phyloP scores from a whole-genome alignment of 352 stramenopile genomes.

The Pythium coloratum region DNA sequence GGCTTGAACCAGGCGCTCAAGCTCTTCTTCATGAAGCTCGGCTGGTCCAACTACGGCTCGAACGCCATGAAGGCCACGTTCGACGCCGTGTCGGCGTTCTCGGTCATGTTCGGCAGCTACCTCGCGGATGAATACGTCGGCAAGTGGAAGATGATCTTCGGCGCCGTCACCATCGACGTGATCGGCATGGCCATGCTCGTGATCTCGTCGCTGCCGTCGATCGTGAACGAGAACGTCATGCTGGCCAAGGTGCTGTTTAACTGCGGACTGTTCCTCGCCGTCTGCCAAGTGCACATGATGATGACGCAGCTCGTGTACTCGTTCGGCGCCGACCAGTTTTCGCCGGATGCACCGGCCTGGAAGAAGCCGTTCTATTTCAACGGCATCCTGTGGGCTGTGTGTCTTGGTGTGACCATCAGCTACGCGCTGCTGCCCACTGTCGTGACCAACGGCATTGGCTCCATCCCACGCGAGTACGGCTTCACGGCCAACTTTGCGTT shows the following conservation, averaged over 20 bases:
- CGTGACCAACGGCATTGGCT: constrained; percentile 36
- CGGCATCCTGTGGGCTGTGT: constrained; percentile 55
- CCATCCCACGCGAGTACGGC: constrained; percentile 43
- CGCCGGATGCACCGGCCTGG: constrained; percentile 16
- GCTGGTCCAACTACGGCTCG: constrained; percentile 26
- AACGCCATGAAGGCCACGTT: constrained; percentile 34
- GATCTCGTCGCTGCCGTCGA: constrained; percentile 27
- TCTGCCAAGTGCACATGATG: constrained; percentile 22
- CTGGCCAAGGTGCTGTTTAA: constrained; percentile 25
- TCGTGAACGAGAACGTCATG: neutral
- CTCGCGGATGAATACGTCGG: constrained; percentile 32
- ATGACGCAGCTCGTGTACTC: constrained; percentile 32
- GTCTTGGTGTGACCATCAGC: constrained; percentile 43
- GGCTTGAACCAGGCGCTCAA: constrained; percentile 34
- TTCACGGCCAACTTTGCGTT: constrained; percentile 49
- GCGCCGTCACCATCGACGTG: constrained; percentile 19
- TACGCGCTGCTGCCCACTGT: constrained; percentile 51
- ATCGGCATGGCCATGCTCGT: constrained; percentile 25
- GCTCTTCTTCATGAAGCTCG: constrained; percentile 31
- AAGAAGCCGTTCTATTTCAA: constrained; percentile 42
- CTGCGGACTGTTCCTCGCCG: constrained; percentile 26
- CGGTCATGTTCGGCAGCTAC: constrained; percentile 29
- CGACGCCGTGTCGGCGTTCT: constrained; percentile 30
- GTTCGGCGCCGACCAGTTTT: constrained; percentile 34
- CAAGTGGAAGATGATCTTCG: constrained; percentile 32